Evolutionary conservation across 1,139 yeast species (phyloP).

Genomic region (Pichia sp.): DNA sequence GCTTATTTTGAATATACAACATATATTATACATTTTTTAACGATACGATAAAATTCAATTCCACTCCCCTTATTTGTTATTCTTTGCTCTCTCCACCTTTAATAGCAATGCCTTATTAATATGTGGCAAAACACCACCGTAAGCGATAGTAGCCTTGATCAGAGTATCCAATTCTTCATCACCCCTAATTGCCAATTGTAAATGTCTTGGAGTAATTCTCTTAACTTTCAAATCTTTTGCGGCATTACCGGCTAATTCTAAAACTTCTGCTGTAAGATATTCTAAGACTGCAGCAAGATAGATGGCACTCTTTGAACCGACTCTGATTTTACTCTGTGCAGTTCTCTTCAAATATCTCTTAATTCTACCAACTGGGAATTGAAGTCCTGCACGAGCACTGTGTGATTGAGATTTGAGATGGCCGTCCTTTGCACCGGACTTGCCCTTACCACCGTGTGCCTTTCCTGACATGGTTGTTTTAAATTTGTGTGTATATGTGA

Average conservation of each 20-base stretch:
- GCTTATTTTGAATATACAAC: too few species aligned
- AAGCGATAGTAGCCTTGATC: slow-evolving; percentile 96
- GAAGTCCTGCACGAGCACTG: slow-evolving; percentile 95
- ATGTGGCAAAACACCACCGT: slow-evolving; percentile 98
- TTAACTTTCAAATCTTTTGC: slow-evolving; percentile 98
- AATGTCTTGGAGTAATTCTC: slow-evolving; percentile 97
- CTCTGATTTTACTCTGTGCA: slow-evolving; percentile 91
- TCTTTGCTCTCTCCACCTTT: slow-evolving; percentile 70
- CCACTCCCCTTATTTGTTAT: slow-evolving; percentile 41
- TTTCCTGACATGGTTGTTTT: slow-evolving; percentile 80
- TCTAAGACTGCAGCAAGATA: slow-evolving; percentile 95
- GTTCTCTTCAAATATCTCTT: slow-evolving; percentile 89
- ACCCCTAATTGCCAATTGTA: slow-evolving; percentile 97
- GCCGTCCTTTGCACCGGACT: slow-evolving; percentile 67
- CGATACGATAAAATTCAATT: too few species aligned
- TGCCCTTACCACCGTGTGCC: slow-evolving; percentile 96
- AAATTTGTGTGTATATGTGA: too few species aligned
- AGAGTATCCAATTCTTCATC: slow-evolving; percentile 95
- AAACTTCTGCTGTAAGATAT: slow-evolving; percentile 93
- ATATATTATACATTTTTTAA: too few species aligned
- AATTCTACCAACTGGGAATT: slow-evolving; percentile 98
- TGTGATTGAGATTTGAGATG: slow-evolving; percentile 75
- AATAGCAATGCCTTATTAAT: slow-evolving; percentile 88
- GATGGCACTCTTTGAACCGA: slow-evolving; percentile 72
- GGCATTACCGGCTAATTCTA: slow-evolving; percentile 98